Evolutionary conservation across 169 alveolate species (phyloP), one percentile per base, ranked within the genome.

Genomic region (Plasmodium malariae): DNA sequence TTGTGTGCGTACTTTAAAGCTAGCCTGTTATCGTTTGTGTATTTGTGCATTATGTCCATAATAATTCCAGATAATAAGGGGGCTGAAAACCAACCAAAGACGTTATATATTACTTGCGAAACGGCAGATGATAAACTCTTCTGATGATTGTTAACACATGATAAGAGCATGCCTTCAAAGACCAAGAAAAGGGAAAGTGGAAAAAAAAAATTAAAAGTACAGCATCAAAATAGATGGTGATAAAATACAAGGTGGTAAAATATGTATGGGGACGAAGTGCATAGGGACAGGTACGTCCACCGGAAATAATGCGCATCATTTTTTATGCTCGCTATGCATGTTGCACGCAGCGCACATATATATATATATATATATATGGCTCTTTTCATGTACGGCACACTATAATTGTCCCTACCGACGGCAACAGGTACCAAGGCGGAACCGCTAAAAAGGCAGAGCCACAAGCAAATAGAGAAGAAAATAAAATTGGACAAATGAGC

Each of bases 341-440:
- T n/a, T n/a, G n/a, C n/a, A n/a, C n/a, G 3, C 9, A 60, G 19
- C 48, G 28, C 49, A 0, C n/a, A n/a, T n/a, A n/a, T n/a, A n/a
- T n/a, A n/a, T n/a, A n/a, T n/a, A n/a, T n/a, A n/a, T n/a, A n/a
- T n/a, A n/a, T n/a, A n/a, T n/a, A n/a, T n/a, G n/a, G n/a, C n/a
- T n/a, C n/a, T n/a, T n/a, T n/a, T n/a, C n/a, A n/a, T n/a, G n/a
- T n/a, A n/a, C n/a, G n/a, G n/a, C n/a, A n/a, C n/a, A n/a, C n/a
- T n/a, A n/a, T n/a, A n/a, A 12, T 49, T 49, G 11, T 6, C 5
- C 74, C 70, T 90, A 55, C 97, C 97, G 0, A 95, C 95, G 7
- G 95, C 95, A 32, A 93, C 95, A 0, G 97, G 97, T 21, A 93
- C 96, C 34, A 93, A 87, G 21, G 97, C 95, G 6, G 96, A 95